phyloP scores from a whole-genome alignment of 1,284 basidiomycete species.

The Rhodotorula sp. region DNA sequence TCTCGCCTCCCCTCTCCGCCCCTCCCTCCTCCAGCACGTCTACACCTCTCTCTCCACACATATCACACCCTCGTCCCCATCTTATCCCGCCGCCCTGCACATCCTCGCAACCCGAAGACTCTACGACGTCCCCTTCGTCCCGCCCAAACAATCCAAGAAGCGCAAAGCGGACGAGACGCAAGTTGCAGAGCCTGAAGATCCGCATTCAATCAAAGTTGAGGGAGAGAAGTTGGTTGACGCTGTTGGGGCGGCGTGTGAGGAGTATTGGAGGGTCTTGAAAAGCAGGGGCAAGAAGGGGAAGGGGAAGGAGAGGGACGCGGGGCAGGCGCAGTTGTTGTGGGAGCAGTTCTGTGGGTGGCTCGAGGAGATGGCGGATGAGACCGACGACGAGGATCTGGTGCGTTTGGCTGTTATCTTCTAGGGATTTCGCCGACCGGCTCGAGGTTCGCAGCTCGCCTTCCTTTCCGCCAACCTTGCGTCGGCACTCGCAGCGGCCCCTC shows the following conservation, averaged over 20 bases:
- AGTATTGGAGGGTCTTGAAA: slow-evolving; percentile 35
- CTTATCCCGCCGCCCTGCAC: slow-evolving; percentile 28
- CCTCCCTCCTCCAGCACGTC: slow-evolving; percentile 35
- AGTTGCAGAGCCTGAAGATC: slow-evolving; percentile 9
- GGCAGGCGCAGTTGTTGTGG: slow-evolving; percentile 21
- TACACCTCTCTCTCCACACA: slow-evolving; percentile 27
- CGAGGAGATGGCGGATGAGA: slow-evolving; percentile 25
- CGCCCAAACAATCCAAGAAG: slow-evolving; percentile 22
- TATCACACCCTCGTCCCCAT: slow-evolving; percentile 6
- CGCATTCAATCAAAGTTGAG: slow-evolving; percentile 22
- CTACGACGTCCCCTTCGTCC: slow-evolving; percentile 35
- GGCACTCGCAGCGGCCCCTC: slow-evolving; percentile 22
- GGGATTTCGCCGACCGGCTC: background rate
- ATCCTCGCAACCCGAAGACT: slow-evolving; percentile 32
- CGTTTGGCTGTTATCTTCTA: background rate
- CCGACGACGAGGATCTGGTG: slow-evolving; percentile 27
- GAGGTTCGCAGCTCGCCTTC: slow-evolving; percentile 19
- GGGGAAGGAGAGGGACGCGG: slow-evolving; percentile 21
- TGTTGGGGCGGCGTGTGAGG: slow-evolving; percentile 28
- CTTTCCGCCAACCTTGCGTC: slow-evolving; percentile 27
- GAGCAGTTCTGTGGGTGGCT: slow-evolving; percentile 36
- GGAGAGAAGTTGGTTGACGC: slow-evolving; percentile 40
- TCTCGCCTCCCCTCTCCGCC: slow-evolving; percentile 39
- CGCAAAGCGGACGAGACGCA: slow-evolving; percentile 22
- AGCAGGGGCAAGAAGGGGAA: slow-evolving; percentile 22